Evolutionary conservation across 306 rosid genomes (phyloP), one percentile per base, ranked within the genome.

Genomic region (Ammopiptanthus mongolicus): DNA sequence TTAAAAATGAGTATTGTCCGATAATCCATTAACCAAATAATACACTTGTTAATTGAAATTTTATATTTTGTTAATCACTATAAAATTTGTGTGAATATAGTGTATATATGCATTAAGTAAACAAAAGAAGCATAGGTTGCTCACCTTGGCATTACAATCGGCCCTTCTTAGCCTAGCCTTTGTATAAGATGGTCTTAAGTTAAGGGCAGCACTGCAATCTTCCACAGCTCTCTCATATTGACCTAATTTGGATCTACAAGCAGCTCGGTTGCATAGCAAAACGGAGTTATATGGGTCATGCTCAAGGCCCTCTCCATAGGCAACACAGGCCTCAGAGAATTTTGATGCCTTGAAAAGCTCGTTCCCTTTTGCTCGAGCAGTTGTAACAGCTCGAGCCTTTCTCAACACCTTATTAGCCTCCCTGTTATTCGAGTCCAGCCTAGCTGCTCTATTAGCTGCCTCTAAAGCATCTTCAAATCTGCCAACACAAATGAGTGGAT

Each of bases 151-250:
- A 64, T 91, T 79, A 84, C 91, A 91, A 75, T 94, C 93, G 14
- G 96, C 98, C 72, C 97, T 87, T 84, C 98, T 81, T 34, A 89
- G 72, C 69, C 98, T 89, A 18, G 98, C 97, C 78, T 89, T 94
- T 69, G 25, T 47, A 70, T 94, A 94, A 19, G 89, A 87, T 5
- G 96, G 97, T 8, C 97, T 86, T 17, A 86, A 79, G 31, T 75
- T 86, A 11, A 94, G 89, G 12, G 98, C 91, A 52, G 79, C 71
- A 11, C 28, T 81, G 79, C 98, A 94, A 75, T 94, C 97, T 31
- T 94, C 92, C 21, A 84, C 39, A 3, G 98, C 96, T 81, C 73
- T 86, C 15, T 89, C 88, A 3, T 83, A 73, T 51, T 84, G 94
- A 22, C 93, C 89, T 23, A 89, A 89, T 69, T 90, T 94, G 44